Percentiles rank a stretch among this genome's conserved stretches.
Conservation (phyloP, 108 stramenopile genomes). For the Pseudonitzschia delicatissima region DNA sequence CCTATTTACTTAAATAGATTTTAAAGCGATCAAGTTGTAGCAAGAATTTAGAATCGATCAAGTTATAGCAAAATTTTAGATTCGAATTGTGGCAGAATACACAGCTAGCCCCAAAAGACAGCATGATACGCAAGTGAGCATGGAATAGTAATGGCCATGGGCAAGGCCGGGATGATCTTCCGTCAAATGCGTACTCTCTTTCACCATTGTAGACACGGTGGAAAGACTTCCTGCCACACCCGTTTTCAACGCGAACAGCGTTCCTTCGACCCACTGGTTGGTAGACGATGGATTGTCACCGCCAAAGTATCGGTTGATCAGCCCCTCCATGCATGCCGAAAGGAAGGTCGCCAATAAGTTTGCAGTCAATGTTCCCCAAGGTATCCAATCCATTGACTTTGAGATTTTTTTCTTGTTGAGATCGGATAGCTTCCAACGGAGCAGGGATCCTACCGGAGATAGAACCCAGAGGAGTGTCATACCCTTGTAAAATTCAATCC, state of each 20-base stretch:
- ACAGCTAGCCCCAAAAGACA: constrained; percentile 43
- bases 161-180: constrained; percentile 33
- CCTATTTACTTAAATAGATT: too few relatives aligned
- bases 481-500: constrained; percentile 53
- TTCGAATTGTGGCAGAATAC: constrained; percentile 53
- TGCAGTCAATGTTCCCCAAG: constrained; percentile 65
- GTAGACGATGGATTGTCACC: neutral
- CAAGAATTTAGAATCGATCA: too few relatives aligned
- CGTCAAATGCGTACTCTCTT: constrained; percentile 50
- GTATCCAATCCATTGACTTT: constrained; percentile 42
- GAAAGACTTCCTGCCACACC: constrained; percentile 77
- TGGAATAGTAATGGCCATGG: constrained; percentile 52
- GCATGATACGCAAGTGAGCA: constrained; percentile 38
- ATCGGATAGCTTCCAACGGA: constrained; percentile 53
- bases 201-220: constrained; percentile 73
- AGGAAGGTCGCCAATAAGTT: constrained; percentile 54
- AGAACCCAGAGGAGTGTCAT: constrained; percentile 48
- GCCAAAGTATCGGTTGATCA: constrained; percentile 16
- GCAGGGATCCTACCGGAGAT: constrained; percentile 57
- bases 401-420: constrained; percentile 36
- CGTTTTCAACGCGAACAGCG: constrained; percentile 30
- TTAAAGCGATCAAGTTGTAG: too few relatives aligned
- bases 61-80: neutral
- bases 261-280: constrained; percentile 2
- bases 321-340: constrained; percentile 32